Conservation (phyloP, 768 basidiomycete species). For the Leucocoprinus birnbaumii region DNA sequence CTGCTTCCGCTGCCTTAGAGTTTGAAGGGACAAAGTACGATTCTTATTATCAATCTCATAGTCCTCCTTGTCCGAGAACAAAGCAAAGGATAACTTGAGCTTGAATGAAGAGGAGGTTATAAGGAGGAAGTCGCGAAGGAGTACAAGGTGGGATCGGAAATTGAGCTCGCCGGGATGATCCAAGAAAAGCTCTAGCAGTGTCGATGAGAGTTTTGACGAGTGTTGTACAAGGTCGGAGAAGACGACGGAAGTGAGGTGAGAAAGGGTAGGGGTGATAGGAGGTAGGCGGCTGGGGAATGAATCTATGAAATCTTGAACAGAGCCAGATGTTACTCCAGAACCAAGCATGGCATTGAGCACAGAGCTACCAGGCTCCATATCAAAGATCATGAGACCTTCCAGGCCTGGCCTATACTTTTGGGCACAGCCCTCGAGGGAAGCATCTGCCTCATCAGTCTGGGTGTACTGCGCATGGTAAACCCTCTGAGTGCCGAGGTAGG, state of each 20-base stretch:
- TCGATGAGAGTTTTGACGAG: constrained; percentile 59
- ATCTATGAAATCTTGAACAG: constrained; percentile 47
- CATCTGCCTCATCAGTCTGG: background rate
- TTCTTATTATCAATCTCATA: constrained; percentile 33
- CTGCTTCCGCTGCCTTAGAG: constrained; percentile 30
- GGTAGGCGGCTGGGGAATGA: constrained; percentile 61
- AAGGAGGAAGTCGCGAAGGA: constrained; percentile 75
- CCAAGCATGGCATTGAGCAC: constrained; percentile 21
- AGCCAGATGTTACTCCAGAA: constrained; percentile 21
- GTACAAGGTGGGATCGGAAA: constrained; percentile 60
- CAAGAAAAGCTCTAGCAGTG: constrained; percentile 68
- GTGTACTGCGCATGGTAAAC: background rate
- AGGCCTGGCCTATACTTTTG: constrained; percentile 33
- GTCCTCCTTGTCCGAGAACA: constrained; percentile 75
- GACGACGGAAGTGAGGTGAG: constrained; percentile 59
- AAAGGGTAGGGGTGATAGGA: constrained; percentile 58
- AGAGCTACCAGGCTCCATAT: constrained; percentile 59
- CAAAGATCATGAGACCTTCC: constrained; percentile 52
- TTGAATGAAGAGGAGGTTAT: constrained; percentile 74
- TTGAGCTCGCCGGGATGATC: constrained; percentile 61
- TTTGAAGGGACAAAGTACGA: constrained; percentile 31
- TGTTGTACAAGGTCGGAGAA: constrained; percentile 60
- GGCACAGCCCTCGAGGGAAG: background rate
- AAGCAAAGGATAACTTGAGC: constrained; percentile 59
- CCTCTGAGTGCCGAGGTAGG: constrained; percentile 31